These are phyloP conservation scores for Barnettozyma wickerhamii DNA, from an alignment of 805 yeast genomes.

Conservation along the genomic window DNA sequence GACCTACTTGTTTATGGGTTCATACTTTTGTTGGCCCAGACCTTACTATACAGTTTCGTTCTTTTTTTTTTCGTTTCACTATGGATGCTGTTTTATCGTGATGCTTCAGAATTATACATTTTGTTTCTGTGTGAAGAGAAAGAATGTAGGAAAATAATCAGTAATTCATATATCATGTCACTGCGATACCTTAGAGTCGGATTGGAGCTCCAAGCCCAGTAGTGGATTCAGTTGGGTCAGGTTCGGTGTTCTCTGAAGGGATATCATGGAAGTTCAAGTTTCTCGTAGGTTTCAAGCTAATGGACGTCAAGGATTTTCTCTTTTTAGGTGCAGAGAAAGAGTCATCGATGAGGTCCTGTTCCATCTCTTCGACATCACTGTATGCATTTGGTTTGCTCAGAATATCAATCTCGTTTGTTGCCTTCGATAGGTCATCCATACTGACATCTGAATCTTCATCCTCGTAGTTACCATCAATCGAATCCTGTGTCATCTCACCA, in stretches of 20 bases:
- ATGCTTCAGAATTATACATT: background rate
- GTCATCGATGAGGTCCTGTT: constrained; percentile 18
- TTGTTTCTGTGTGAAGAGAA: too few relatives aligned
- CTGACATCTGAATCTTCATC: constrained; percentile 21
- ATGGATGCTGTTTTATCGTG: too few relatives aligned
- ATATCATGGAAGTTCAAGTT: background rate
- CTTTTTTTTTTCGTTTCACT: too few relatives aligned
- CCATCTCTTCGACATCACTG: constrained; percentile 10
- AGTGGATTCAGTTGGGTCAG: background rate
- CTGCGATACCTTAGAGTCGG: constrained; percentile 10
- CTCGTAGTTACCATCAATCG: constrained; percentile 4
- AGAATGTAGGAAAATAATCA: too few relatives aligned
- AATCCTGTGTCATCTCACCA: constrained; percentile 7
- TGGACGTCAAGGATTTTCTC: constrained; percentile 24
- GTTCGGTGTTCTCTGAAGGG: background rate
- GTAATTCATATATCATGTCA: too few relatives aligned
- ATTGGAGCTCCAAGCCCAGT: constrained; percentile 18
- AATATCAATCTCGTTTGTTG: constrained; percentile 19
- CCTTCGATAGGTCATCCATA: constrained; percentile 24
- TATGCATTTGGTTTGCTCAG: background rate
- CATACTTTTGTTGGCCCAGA: too few relatives aligned
- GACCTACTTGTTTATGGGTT: too few relatives aligned
- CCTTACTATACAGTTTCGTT: too few relatives aligned
- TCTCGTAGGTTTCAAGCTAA: constrained; percentile 17
- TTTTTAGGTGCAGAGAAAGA: constrained; percentile 16